phyloP scores from a whole-genome alignment of 331 rosid species.

The Pyracantha coccinea region DNA sequence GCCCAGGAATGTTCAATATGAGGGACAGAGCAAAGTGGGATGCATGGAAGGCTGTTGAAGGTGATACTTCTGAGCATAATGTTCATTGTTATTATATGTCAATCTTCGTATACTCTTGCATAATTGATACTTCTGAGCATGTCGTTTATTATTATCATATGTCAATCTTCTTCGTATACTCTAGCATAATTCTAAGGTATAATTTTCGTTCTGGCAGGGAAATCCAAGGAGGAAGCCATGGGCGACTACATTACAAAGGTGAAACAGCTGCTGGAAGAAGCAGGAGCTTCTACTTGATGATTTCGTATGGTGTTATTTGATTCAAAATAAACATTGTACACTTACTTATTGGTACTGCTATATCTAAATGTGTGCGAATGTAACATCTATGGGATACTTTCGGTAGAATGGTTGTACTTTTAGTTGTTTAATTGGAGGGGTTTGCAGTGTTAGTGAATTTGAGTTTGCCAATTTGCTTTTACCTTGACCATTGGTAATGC shows the following conservation, averaged over 20 bases:
- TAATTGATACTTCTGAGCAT: conserved; percentile 2
- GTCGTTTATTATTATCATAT: neutral
- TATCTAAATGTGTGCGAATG: neutral
- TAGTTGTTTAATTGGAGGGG: neutral
- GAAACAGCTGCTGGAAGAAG: conserved; percentile 82
- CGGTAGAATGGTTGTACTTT: neutral
- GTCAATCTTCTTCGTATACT: neutral
- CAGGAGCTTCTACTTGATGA: conserved; percentile 40
- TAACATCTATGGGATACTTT: neutral
- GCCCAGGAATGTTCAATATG: conserved; percentile 82
- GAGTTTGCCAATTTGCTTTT: too few species aligned
- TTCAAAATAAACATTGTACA: neutral
- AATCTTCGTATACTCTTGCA: neutral
- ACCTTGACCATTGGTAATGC: too few species aligned
- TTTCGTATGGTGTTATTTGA: neutral
- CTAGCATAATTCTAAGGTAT: neutral
- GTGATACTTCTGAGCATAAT: conserved; percentile 18
- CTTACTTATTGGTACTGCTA: neutral
- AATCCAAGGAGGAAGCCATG: conserved; percentile 90
- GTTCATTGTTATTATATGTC: neutral
- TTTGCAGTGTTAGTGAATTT: too few species aligned
- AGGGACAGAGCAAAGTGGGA: conserved; percentile 97
- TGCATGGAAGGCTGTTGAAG: conserved; percentile 98
- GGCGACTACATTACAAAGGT: conserved; percentile 82
- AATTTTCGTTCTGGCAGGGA: conserved; percentile 34